These are phyloP conservation scores for Suillus variegatus DNA, from an alignment of 768 basidiomycete genomes.

Conservation along the genomic window DNA sequence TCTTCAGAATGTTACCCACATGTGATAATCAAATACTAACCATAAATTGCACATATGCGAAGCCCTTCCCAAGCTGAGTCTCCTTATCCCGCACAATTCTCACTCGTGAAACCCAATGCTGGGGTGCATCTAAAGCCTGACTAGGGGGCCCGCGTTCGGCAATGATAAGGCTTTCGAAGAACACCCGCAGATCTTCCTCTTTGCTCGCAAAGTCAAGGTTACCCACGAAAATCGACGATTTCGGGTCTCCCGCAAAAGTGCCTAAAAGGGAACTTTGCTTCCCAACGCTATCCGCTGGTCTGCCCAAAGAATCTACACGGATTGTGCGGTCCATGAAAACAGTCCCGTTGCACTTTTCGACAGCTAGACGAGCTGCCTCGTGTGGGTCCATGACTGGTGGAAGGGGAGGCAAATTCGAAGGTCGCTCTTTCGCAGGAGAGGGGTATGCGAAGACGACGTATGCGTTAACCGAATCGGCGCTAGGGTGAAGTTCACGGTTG, in stretches of 20 bases:
- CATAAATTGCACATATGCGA: conserved; percentile 87
- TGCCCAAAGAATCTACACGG: conserved; percentile 71
- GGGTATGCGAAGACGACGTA: conserved; percentile 91
- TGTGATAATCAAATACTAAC: conserved; percentile 39
- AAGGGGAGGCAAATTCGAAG: conserved; percentile 53
- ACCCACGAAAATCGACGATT: conserved; percentile 85
- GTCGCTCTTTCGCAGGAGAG: conserved; percentile 38
- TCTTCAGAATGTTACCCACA: conserved; percentile 2
- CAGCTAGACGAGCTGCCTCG: conserved; percentile 63
- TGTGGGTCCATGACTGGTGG: conserved; percentile 61
- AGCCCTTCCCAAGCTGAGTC: conserved; percentile 93
- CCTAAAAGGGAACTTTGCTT: conserved; percentile 26
- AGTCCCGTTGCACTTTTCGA: conserved; percentile 65
- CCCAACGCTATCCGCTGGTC: conserved; percentile 15
- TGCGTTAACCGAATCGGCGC: conserved; percentile 75
- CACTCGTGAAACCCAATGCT: conserved; percentile 79
- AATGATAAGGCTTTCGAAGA: conserved; percentile 79
- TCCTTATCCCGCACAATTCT: conserved; percentile 87
- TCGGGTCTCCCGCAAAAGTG: conserved; percentile 58
- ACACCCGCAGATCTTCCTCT: conserved; percentile 85
- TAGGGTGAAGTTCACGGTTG: conserved; percentile 84
- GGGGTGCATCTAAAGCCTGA: conserved; percentile 35
- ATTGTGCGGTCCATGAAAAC: conserved; percentile 76
- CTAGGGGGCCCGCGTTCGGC: conserved; percentile 67
- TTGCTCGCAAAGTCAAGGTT: conserved; percentile 90